Evolutionary conservation across 768 basidiomycete genomes (phyloP).

Genomic region (Boletus rubroflammeus): DNA sequence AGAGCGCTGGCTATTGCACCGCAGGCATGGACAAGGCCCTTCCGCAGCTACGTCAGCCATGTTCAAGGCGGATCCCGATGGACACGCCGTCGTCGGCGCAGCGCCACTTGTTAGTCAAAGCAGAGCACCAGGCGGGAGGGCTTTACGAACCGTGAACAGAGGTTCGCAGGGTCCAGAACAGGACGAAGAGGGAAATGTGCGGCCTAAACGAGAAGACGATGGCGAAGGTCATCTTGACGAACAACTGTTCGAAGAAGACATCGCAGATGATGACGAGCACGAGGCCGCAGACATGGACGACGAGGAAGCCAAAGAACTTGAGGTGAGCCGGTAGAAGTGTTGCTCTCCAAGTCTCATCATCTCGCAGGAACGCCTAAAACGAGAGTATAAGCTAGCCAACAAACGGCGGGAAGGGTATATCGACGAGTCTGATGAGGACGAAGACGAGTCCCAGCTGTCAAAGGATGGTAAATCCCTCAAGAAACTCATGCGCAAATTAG

Average conservation of each 20-base stretch:
- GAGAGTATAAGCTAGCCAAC: constrained; percentile 76
- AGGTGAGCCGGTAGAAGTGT: constrained; percentile 43
- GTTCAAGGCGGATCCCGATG: constrained; percentile 64
- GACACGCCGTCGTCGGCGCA: constrained; percentile 37
- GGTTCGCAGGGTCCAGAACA: constrained; percentile 60
- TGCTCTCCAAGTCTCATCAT: background rate
- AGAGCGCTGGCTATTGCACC: constrained; percentile 64
- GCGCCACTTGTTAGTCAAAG: constrained; percentile 53
- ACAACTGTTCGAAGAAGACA: constrained; percentile 76
- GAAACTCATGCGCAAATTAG: constrained; percentile 80
- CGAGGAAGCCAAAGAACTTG: constrained; percentile 79
- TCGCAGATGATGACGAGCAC: constrained; percentile 85
- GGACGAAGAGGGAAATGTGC: constrained; percentile 59
- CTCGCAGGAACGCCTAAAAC: constrained; percentile 74
- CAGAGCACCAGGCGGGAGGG: constrained; percentile 65
- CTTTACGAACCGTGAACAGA: constrained; percentile 64
- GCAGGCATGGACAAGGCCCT: constrained; percentile 54
- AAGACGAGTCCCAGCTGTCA: constrained; percentile 54
- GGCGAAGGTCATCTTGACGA: constrained; percentile 83
- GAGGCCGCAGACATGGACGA: constrained; percentile 71
- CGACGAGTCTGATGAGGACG: constrained; percentile 73
- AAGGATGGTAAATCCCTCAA: constrained; percentile 78
- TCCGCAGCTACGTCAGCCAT: constrained; percentile 63
- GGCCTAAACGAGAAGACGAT: constrained; percentile 58
- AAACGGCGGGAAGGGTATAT: constrained; percentile 65